These are phyloP conservation scores for Trametes sanguinea DNA, from an alignment of 768 basidiomycete genomes.

Conservation along the genomic window DNA sequence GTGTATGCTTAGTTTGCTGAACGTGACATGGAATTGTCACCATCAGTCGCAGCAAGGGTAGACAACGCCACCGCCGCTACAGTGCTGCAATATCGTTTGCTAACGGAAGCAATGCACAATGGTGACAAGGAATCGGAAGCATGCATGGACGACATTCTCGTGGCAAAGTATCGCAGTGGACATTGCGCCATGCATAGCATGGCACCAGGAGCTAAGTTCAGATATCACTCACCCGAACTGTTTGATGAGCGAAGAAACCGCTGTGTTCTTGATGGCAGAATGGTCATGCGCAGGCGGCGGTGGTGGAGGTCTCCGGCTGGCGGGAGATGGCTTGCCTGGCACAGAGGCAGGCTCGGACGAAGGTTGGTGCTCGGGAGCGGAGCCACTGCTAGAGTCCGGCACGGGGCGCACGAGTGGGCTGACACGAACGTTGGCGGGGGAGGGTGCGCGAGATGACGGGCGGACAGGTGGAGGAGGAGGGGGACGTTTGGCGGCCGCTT, in stretches of 20 bases:
- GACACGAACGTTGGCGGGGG: slow-evolving; percentile 44
- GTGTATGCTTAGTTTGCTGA: no score
- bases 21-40: no score
- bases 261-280: slow-evolving; percentile 6
- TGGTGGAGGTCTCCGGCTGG: slow-evolving; percentile 21
- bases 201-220: background rate
- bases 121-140: no score
- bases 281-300: slow-evolving; percentile 24
- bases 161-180: no score
- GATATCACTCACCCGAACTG: slow-evolving; percentile 50
- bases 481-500: slow-evolving; percentile 42
- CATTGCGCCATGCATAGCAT: no score
- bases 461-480: slow-evolving; percentile 65
- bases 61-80: no score
- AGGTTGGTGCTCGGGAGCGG: slow-evolving; percentile 3
- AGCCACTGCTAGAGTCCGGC: slow-evolving; percentile 31
- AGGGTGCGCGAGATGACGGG: slow-evolving; percentile 29
- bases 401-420: slow-evolving; percentile 57
- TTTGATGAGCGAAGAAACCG: slow-evolving; percentile 46
- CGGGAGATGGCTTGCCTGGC: slow-evolving; percentile 6
- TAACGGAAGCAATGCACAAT: no score
- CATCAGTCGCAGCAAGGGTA: no score
- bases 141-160: background rate
- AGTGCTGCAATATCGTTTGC: no score
- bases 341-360: slow-evolving; percentile 1